Evolutionary conservation across 768 basidiomycete species (phyloP), one percentile per base, ranked within the genome.

Genomic region (Hydnomerulius pinastri): DNA sequence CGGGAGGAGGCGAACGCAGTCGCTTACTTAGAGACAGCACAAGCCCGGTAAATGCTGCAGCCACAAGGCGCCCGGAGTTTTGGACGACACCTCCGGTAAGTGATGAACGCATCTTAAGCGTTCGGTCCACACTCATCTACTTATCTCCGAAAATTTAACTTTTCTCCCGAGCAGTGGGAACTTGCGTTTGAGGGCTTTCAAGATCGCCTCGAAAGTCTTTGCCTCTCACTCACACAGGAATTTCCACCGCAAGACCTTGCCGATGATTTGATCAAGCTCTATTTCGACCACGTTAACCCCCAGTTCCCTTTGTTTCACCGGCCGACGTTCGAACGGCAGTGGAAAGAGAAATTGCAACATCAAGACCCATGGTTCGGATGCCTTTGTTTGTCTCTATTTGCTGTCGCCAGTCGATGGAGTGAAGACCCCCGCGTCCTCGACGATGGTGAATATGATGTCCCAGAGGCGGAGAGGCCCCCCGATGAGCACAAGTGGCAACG

Each of bases 201-300:
- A 55, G 55, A 62, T 35, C 60, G 60, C 29, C 51, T 56, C 3
- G 51, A 62, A 4, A 33, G 47, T 17, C 53, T 77, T 48, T 61
- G 68, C 40, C 55, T 61, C 37, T 64, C 74, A 51, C 57, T 78
- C 13, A 54, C 63, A 35, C 66, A 72, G n/a, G 53, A 63, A 61
- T 85, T 88, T 41, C 92, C 91, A 32, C 80, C 88, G 0, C 60
- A 67, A 13, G 84, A 86, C 50, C 78, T 92, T 15, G 78, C 78
- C 7, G 60, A 67, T 24, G 63, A 57, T 15, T 74, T 97, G 25
- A 80, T 94, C 55, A 70, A 80, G 32, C 71, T 85, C 24, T 93
- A 82, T 63, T 96, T 96, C 58, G 56, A 68, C 2, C 73, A 83
- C 51, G 66, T 76, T 43, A 87, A 92, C 59, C 59, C 64, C 24